Base-by-base conservation (phyloP, 1,139 yeast species). In the Zygosaccharomyces sapae region DNA sequence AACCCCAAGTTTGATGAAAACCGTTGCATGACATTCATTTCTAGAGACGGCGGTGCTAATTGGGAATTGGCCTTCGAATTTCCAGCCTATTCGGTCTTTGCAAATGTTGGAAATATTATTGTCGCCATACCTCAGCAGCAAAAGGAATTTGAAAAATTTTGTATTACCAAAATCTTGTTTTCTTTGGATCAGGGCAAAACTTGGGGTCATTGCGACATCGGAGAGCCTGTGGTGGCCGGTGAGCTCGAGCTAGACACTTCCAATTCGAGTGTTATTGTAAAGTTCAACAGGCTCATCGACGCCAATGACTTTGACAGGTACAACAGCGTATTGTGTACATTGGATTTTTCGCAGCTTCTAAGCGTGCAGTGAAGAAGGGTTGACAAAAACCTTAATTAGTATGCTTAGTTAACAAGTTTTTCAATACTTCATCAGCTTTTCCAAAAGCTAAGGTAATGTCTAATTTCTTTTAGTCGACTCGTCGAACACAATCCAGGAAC, bases 11-110 rank as follows among this genome's bases (percentile, higher is more conserved):
- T 9, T 19, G n/a, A 18, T 19, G 27, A 8, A 10, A 19, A 35
- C n/a, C 25, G 19, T 13, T 35, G 25, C 10, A 45, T 43, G 18
- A 80, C 89, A 0, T 87, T 74, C 63, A 61, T 86, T 3, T 85
- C 95, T 0, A 74, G 86, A 53, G 88, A 88, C 66, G 92, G 89
- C 35, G 96, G 96, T 19, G 65, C 74, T 5, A 69, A 82, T 0
- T 89, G 96, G 96, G 66, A 66, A 35, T 62, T 71, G 49, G 76
- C 80, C 0, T 59, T 80, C 24, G 78, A 79, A 35, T 75, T 72
- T 37, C 80, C 89, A 1, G 72, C 80, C 38, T 60, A 74, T 4
- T 81, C 77, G 54, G 73, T 83, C 16, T 27, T 27, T 27, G 31
- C 31, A 27, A 27, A 27, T 27, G 12, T 2, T 9, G 12, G 31